Conservation (phyloP, 768 basidiomycete species). For the Cyclocybe aegerita region DNA sequence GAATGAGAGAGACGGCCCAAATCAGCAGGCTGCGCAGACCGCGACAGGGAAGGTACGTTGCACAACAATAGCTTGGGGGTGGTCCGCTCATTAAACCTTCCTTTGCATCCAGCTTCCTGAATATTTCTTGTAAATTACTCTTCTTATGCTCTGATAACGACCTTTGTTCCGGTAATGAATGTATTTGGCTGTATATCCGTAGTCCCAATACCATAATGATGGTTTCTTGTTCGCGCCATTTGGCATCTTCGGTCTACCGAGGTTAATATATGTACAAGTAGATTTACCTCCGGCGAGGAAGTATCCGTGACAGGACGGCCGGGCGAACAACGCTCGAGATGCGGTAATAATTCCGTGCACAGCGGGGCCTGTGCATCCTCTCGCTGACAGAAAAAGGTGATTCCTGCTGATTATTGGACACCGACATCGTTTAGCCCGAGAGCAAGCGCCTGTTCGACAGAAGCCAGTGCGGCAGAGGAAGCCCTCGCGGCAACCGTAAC, state of each 20-base stretch:
- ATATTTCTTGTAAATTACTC: constrained; percentile 58
- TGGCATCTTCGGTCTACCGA: too few relatives aligned
- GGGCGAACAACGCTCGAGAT: too few relatives aligned
- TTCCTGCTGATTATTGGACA: too few relatives aligned
- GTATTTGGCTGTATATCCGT: too few relatives aligned
- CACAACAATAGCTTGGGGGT: neutral
- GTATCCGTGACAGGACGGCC: too few relatives aligned
- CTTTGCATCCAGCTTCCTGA: constrained; percentile 61
- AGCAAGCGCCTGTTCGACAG: constrained; percentile 6
- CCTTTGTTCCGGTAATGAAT: too few relatives aligned
- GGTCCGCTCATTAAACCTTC: neutral
- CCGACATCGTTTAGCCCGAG: neutral
- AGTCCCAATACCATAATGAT: too few relatives aligned
- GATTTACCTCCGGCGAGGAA: too few relatives aligned
- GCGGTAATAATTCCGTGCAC: neutral
- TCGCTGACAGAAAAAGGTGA: too few relatives aligned
- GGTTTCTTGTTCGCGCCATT: too few relatives aligned
- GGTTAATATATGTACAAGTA: too few relatives aligned
- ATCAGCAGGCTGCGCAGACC: constrained; percentile 72
- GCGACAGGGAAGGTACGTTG: constrained; percentile 63
- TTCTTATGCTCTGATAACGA: too few relatives aligned
- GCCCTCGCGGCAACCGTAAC: constrained; percentile 19
- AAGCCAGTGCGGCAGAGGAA: constrained; percentile 13
- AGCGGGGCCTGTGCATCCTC: neutral
- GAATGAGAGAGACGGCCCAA: constrained; percentile 91